A percentile compares a stretch with the other conserved stretches of the same genome.
Conservation (phyloP, 169 alveolate genomes). For the Amoebophrya sp. region DNA sequence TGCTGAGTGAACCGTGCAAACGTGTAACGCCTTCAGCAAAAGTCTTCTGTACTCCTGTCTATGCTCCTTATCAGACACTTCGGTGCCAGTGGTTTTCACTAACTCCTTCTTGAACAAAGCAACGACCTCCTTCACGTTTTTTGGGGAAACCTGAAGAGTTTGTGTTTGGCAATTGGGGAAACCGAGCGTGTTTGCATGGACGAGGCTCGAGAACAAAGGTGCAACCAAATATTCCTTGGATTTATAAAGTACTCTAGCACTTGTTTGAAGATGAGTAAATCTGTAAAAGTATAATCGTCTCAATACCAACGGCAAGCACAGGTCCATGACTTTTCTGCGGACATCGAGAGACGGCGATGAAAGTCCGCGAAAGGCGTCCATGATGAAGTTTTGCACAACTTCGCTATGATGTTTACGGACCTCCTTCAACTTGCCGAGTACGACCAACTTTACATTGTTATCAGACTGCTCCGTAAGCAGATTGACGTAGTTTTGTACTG, state of each 20-base stretch:
- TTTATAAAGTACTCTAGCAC: no score
- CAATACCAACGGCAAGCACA: neutral
- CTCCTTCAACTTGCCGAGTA: constrained; percentile 58
- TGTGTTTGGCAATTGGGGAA: neutral
- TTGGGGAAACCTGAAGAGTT: neutral
- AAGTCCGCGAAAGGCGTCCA: constrained; percentile 34
- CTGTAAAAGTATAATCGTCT: no score
- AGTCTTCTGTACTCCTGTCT: constrained; percentile 33
- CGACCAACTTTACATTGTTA: constrained; percentile 71
- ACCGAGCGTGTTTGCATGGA: no score
- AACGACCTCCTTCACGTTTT: constrained; percentile 30
- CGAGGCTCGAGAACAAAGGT: no score
- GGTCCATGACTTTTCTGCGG: constrained; percentile 27
- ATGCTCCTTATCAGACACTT: neutral
- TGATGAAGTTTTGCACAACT: constrained; percentile 18
- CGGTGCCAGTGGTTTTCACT: constrained; percentile 30
- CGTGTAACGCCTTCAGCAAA: constrained; percentile 28
- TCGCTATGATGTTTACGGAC: neutral
- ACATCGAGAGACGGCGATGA: constrained; percentile 42
- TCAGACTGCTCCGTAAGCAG: constrained; percentile 69
- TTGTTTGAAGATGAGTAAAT: no score
- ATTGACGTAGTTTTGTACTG: constrained; percentile 63
- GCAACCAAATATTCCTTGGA: no score
- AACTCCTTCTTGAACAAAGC: constrained; percentile 34
- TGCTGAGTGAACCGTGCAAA: neutral